phyloP scores from a whole-genome alignment of 805 yeast genomes.

The Kodamaea fukazawae region DNA sequence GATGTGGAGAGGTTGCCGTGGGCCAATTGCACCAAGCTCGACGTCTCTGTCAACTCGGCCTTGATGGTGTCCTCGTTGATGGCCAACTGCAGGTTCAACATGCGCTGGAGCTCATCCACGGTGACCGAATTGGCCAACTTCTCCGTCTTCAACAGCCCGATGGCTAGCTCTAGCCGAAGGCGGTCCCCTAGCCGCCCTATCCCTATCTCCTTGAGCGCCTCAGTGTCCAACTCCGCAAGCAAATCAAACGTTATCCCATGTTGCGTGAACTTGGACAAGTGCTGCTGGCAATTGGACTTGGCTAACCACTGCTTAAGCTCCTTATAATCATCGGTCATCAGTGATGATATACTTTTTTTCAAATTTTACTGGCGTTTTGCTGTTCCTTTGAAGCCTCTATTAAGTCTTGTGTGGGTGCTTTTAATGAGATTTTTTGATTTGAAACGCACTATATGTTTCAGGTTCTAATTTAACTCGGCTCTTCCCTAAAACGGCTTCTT shows the following conservation, averaged over 20 bases:
- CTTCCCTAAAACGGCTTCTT: no score
- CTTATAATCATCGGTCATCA: slow-evolving; percentile 9
- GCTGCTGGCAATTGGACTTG: slow-evolving; percentile 34
- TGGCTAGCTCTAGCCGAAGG: slow-evolving; percentile 59
- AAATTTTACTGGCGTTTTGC: neutral
- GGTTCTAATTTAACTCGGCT: no score
- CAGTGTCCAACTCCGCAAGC: slow-evolving; percentile 58
- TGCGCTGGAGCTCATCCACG: slow-evolving; percentile 25
- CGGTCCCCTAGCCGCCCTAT: slow-evolving; percentile 81
- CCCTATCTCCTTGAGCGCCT: slow-evolving; percentile 69
- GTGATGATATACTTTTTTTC: neutral
- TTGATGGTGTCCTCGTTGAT: slow-evolving; percentile 7
- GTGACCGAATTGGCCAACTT: slow-evolving; percentile 19
- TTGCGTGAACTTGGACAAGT: slow-evolving; percentile 34
- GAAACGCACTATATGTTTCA: no score
- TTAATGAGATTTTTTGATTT: neutral
- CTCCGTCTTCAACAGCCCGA: slow-evolving; percentile 44
- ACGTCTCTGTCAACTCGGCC: slow-evolving; percentile 3
- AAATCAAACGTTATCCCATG: slow-evolving; percentile 58
- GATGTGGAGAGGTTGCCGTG: slow-evolving; percentile 7
- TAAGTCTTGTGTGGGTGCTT: neutral
- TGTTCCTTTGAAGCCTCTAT: no score
- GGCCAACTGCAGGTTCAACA: slow-evolving; percentile 16
- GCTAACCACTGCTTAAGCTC: slow-evolving; percentile 38
- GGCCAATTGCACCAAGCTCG: neutral